phyloP scores from a whole-genome alignment of 306 rosid genomes.

The Castanea sativa region DNA sequence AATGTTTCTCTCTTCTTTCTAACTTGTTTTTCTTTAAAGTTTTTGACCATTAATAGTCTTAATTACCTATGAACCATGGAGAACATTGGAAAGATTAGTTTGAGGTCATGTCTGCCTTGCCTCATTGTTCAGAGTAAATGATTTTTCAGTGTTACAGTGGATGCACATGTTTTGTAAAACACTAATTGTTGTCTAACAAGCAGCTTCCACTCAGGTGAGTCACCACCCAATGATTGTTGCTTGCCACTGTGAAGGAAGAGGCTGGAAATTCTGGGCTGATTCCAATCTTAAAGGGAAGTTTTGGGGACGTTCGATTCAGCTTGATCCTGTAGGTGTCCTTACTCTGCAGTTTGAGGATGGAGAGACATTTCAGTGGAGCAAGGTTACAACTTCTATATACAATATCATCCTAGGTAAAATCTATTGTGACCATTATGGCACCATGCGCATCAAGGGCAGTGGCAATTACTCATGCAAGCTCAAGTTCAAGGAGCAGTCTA shows the following conservation, averaged over 20 bases:
- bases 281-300: conserved; percentile 96
- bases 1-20: conserved; percentile 14
- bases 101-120: conserved; percentile 14
- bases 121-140: conserved; percentile 2
- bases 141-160: conserved; percentile 14
- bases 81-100: not conserved
- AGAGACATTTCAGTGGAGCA: conserved; percentile 95
- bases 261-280: conserved; percentile 97
- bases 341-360: conserved; percentile 90
- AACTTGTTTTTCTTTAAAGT: not conserved
- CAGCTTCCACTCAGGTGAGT: conserved; percentile 70
- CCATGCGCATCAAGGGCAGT: conserved; percentile 96
- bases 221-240: conserved; percentile 99
- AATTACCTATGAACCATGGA: not conserved
- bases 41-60: not conserved
- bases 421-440: conserved; percentile 96
- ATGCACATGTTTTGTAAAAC: conserved; percentile 14
- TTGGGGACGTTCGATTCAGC: conserved; percentile 98
- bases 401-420: conserved; percentile 93
- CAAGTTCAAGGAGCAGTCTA: conserved; percentile 98
- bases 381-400: conserved; percentile 98
- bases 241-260: conserved; percentile 93
- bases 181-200: conserved; percentile 43
- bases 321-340: conserved; percentile 94
- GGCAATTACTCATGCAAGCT: conserved; percentile 93